Evolutionary conservation across 768 basidiomycete species (phyloP).

Genomic region (Collybia sordida): DNA sequence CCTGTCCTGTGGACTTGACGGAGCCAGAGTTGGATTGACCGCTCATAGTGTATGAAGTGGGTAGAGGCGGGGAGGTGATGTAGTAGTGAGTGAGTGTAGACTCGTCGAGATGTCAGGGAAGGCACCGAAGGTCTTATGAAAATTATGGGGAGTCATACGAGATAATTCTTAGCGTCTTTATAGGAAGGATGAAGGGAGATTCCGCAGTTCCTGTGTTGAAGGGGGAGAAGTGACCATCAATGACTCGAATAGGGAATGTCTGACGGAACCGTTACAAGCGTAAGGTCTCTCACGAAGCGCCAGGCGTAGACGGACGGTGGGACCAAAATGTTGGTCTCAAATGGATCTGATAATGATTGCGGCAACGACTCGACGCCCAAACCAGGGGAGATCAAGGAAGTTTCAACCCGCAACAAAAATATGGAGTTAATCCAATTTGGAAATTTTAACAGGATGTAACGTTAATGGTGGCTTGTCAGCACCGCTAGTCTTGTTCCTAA

Average conservation of each 20-base stretch:
- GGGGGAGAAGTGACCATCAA: slow-evolving; percentile 33
- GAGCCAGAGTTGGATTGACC: slow-evolving; percentile 37
- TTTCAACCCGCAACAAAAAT: slow-evolving; percentile 30
- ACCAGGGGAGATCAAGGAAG: slow-evolving; percentile 32
- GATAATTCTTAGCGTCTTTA: slow-evolving; percentile 20
- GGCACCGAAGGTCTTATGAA: slow-evolving; percentile 15
- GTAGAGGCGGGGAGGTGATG: slow-evolving; percentile 1
- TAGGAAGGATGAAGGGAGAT: slow-evolving; percentile 21
- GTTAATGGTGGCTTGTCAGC: slow-evolving; percentile 6
- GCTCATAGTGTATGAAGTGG: slow-evolving; percentile 32
- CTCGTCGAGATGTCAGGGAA: slow-evolving; percentile 7
- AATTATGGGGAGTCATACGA: slow-evolving; percentile 32
- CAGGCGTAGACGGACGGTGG: slow-evolving; percentile 27
- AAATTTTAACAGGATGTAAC: slow-evolving; percentile 9
- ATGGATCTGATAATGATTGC: slow-evolving; percentile 39
- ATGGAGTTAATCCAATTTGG: slow-evolving; percentile 26
- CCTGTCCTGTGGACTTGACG: slow-evolving; percentile 30
- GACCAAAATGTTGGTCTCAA: slow-evolving; percentile 14
- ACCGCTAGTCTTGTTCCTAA: slow-evolving; percentile 26
- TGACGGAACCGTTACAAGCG: slow-evolving; percentile 24
- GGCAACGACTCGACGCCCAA: slow-evolving; percentile 34
- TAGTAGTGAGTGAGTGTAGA: slow-evolving; percentile 5
- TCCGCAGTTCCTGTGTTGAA: slow-evolving; percentile 28
- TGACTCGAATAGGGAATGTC: slow-evolving; percentile 39
- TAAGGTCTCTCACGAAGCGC: slow-evolving; percentile 24